Conservation (phyloP, 257 asterid genomes). For the Forsythia viridissima region DNA sequence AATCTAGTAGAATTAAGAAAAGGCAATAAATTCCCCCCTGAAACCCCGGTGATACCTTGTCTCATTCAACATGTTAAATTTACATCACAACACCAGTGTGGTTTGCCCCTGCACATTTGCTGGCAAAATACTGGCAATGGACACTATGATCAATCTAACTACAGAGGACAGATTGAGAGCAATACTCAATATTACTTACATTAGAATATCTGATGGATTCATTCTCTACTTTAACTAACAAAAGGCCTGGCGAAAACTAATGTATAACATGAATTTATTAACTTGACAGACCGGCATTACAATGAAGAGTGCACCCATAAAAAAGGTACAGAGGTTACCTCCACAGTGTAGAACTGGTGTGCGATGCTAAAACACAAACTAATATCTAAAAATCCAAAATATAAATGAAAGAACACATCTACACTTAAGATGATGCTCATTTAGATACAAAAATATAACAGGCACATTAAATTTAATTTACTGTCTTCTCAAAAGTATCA, state of each 20-base stretch:
- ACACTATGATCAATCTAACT: constrained; percentile 48
- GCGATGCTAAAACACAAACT: constrained; percentile 29
- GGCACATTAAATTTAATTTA: constrained; percentile 39
- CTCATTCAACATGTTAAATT: constrained; percentile 63
- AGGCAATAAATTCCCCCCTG: constrained; percentile 40
- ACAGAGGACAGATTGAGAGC: constrained; percentile 28
- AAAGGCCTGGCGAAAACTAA: constrained; percentile 20
- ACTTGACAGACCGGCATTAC: constrained; percentile 23
- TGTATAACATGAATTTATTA: constrained; percentile 20
- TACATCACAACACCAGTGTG: constrained; percentile 69
- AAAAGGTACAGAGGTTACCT: constrained; percentile 30
- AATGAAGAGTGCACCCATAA: constrained; percentile 30
- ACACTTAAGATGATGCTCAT: constrained; percentile 30
- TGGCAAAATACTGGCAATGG: constrained; percentile 50
- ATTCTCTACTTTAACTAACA: constrained; percentile 15
- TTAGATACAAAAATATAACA: constrained; percentile 39
- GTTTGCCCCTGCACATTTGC: constrained; percentile 64
- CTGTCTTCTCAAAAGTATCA: constrained; percentile 43
- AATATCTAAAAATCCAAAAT: constrained; percentile 20
- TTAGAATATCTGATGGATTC: constrained; percentile 9
- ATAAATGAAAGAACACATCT: constrained; percentile 20
- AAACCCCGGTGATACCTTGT: constrained; percentile 66
- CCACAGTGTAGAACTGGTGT: constrained; percentile 29
- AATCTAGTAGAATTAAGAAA: constrained; percentile 23
- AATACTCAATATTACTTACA: constrained; percentile 24